phyloP scores from a whole-genome alignment of 495 filamentous ascomycete genomes.

The Aspergillus bertholletiae region DNA sequence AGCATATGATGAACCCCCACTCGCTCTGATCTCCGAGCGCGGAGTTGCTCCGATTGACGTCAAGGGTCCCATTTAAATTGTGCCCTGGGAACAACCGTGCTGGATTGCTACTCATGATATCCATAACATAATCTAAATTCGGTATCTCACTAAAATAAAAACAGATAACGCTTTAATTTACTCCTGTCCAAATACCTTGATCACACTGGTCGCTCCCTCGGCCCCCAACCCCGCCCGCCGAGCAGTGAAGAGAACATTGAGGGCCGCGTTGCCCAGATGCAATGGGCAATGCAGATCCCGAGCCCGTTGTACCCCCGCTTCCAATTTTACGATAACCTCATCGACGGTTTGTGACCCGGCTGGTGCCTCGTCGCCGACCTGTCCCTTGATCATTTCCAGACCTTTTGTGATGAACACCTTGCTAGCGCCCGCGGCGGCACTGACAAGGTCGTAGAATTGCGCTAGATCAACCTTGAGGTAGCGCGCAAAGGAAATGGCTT shows the following conservation, averaged over 20 bases:
- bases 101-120: not conserved
- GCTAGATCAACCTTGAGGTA: slow-evolving; percentile 59
- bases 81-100: not conserved
- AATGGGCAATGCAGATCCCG: slow-evolving; percentile 46
- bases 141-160: not conserved
- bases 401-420: slow-evolving; percentile 56
- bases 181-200: slow-evolving; percentile 29
- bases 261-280: slow-evolving; percentile 39
- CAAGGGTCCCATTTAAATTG: not conserved
- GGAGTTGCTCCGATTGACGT: slow-evolving; percentile 20
- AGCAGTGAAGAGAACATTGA: slow-evolving; percentile 36
- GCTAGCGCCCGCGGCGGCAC: slow-evolving; percentile 68
- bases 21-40: slow-evolving; percentile 3
- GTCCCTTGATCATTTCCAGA: slow-evolving; percentile 46
- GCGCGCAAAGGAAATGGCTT: slow-evolving; percentile 64
- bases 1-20: not conserved
- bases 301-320: slow-evolving; percentile 55
- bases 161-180: not conserved
- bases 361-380: slow-evolving; percentile 23
- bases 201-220: slow-evolving; percentile 31
- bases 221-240: slow-evolving; percentile 29
- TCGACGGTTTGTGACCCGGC: slow-evolving; percentile 47
- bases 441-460: slow-evolving; percentile 63
- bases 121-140: not conserved
- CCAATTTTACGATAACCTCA: slow-evolving; percentile 53